Evolutionary conservation across 495 filamentous ascomycete species (phyloP).

Genomic region (Penicillium tannophilum): DNA sequence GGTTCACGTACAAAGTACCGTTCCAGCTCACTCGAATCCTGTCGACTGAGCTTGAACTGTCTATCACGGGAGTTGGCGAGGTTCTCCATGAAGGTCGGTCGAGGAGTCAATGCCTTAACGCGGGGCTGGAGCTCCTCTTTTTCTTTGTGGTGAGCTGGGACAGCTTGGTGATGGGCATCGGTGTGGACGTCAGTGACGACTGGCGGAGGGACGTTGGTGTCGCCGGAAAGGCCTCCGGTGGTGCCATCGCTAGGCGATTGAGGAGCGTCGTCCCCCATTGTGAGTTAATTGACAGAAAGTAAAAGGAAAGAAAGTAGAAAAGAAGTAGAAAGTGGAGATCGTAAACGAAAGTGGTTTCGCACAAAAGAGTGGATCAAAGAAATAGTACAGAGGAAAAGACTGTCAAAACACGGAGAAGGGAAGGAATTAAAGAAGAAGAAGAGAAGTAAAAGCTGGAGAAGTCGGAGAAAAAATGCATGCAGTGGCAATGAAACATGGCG

Average conservation of each 20-base stretch:
- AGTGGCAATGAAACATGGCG: constrained; percentile 7
- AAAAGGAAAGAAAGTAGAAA: not conserved
- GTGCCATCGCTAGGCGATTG: not conserved
- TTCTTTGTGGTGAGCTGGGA: not conserved
- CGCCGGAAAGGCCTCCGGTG: not conserved
- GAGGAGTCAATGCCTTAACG: constrained; percentile 24
- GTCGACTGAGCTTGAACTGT: constrained; percentile 38
- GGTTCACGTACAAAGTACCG: constrained; percentile 47
- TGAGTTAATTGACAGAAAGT: not conserved
- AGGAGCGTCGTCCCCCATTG: not conserved
- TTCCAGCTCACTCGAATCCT: constrained; percentile 38
- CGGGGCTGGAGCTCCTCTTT: not conserved
- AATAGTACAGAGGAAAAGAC: not conserved
- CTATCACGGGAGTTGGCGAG: constrained; percentile 39
- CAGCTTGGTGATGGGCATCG: not conserved
- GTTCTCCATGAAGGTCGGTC: constrained; percentile 43
- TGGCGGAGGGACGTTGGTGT: not conserved
- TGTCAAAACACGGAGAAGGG: not conserved
- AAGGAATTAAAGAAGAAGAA: not conserved
- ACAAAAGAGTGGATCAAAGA: constrained; percentile 1
- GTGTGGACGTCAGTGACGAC: not conserved
- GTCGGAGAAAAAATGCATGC: not conserved
- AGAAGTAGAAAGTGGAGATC: not conserved
- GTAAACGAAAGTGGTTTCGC: not conserved
- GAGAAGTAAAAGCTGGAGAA: constrained; percentile 3